Conservation (phyloP, 192 early-diverging fungal genomes). For the Dissophora globulifera region DNA sequence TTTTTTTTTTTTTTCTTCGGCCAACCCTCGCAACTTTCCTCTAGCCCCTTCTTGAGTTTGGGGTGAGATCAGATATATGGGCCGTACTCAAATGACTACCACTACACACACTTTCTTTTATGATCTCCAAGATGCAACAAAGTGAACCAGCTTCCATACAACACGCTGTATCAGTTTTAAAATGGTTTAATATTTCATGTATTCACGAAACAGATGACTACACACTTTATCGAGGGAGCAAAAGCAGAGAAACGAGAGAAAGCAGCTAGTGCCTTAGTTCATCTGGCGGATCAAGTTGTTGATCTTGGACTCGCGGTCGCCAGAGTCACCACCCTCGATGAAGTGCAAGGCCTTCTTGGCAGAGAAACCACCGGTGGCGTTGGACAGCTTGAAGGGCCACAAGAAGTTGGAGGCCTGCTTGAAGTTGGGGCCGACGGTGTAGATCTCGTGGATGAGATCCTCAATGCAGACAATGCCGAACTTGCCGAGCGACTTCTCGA, state of each 20-base stretch:
- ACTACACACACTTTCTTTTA: conserved; percentile 8
- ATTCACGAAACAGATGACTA: conserved; percentile 39
- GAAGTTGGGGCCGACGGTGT: conserved; percentile 98
- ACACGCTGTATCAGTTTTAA: too few species aligned
- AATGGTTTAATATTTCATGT: conserved; percentile 8
- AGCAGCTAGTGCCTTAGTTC: too few species aligned
- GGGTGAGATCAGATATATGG: conserved; percentile 8
- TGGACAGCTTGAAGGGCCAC: conserved; percentile 99
- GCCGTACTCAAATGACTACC: too few species aligned
- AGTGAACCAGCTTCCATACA: too few species aligned
- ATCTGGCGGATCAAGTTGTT: conserved; percentile 91
- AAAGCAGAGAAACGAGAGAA: too few species aligned
- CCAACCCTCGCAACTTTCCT: too few species aligned
- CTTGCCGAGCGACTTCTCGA: conserved; percentile 92
- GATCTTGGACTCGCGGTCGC: conserved; percentile 97
- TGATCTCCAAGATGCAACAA: too few species aligned
- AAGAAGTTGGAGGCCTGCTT: conserved; percentile 98
- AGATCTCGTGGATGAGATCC: conserved; percentile 98
- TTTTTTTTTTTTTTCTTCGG: too few species aligned
- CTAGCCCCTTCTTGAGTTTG: not conserved
- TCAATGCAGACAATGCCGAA: conserved; percentile 97
- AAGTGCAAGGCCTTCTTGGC: conserved; percentile 96
- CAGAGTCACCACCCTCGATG: conserved; percentile 97
- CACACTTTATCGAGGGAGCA: not conserved
- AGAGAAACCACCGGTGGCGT: conserved; percentile 96